Base-by-base conservation (phyloP, 768 basidiomycete species). In the Asterophora lycoperdoides region DNA sequence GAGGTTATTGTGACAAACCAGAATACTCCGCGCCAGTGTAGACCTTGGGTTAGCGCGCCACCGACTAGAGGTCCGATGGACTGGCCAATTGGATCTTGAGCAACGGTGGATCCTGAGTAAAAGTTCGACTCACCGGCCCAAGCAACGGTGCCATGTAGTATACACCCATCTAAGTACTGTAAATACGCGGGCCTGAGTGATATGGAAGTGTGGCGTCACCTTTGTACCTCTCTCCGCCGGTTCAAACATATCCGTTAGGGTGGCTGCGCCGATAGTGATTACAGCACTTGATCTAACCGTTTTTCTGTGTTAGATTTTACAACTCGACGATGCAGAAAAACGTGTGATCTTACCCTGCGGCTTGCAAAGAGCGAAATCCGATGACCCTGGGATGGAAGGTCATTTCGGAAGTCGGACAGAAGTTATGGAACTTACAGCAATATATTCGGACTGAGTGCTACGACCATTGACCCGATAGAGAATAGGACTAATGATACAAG, bases 141-240 rank as follows among this genome's bases (percentile, higher is more conserved):
- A 93, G 76, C 15, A 91, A 75, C 0, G 89, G 89, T 11, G 89
- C 83, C 10, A 82, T 81, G 55, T 86, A 91, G 65, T 83, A 92
- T 7, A 89, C 70, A 1, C 90, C 90, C 78, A 92, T 84, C 75
- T 76, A 46, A n/a, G 8, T 11, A 41, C 41, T 35, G n/a, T 28
- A 4, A 50, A 33, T 23, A 30, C 13, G n/a, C 28, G 8, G 17
- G 15, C 38, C 8, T 11, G 35, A 5, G 17, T 15, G 19, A 10
- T 18, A 32, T 28, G n/a, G 19, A 35, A 18, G 23, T 15, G 26
- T 17, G 40, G 8, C 4, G 39, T 36, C 52, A 70, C 74, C 65
- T 79, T 85, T 15, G 76, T 79, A 4, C 90, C 90, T 44, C 89
- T 74, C 60, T 89, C 84, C 9, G 74, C 70, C 0, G 84, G 78